phyloP scores from a whole-genome alignment of 2,329 filamentous ascomycete species.

The Colletotrichum endophyticum region DNA sequence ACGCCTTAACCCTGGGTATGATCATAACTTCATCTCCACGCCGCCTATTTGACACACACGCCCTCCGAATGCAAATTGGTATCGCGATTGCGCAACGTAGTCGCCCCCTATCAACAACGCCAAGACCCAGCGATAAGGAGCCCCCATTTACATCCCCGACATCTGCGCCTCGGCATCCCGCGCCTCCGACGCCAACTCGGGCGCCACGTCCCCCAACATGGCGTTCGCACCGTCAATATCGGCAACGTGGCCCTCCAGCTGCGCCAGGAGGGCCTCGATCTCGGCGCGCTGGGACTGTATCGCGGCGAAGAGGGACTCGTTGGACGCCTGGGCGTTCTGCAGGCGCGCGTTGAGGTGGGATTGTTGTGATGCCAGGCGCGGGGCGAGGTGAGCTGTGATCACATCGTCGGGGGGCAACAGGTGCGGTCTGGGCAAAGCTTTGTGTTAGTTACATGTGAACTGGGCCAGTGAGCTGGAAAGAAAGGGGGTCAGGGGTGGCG shows the following conservation, averaged over 20 bases:
- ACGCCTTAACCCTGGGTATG: background rate
- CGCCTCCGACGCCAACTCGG: conserved; percentile 55
- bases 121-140: background rate
- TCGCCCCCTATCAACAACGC: background rate
- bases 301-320: conserved; percentile 56
- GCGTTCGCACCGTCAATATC: conserved; percentile 60
- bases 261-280: conserved; percentile 53
- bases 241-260: conserved; percentile 55
- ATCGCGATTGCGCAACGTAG: background rate
- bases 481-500: background rate
- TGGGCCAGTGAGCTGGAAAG: background rate
- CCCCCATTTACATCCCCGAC: conserved; percentile 20
- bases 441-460: background rate
- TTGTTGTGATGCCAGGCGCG: conserved; percentile 57
- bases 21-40: background rate
- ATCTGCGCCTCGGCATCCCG: conserved; percentile 48
- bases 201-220: conserved; percentile 50
- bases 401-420: conserved; percentile 57
- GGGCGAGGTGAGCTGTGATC: conserved; percentile 59
- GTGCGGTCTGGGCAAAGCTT: conserved; percentile 50
- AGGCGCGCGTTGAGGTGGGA: conserved; percentile 62
- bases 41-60: background rate
- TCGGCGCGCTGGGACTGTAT: conserved; percentile 60
- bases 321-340: conserved; percentile 61
- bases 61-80: background rate